Conservation (phyloP, 768 basidiomycete genomes). For the Crassisporium funariophilum region DNA sequence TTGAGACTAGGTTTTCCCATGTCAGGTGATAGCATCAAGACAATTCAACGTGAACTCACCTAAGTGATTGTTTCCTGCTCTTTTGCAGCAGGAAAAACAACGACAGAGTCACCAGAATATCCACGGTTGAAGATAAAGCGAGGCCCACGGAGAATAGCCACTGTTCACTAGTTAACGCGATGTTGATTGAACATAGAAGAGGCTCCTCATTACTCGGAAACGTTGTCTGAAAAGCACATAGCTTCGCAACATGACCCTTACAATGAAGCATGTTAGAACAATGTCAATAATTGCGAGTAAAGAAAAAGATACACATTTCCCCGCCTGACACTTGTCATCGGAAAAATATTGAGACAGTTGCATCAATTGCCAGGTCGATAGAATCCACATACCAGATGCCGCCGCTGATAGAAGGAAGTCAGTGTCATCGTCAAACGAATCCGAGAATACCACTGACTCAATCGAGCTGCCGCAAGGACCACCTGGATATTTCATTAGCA, state of each 20-base stretch:
- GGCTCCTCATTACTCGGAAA: constrained; percentile 12
- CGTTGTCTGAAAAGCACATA: constrained; percentile 9
- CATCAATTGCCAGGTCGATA: neutral
- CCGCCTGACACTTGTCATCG: constrained; percentile 6
- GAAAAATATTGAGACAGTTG: too few species aligned
- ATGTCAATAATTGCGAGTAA: too few species aligned
- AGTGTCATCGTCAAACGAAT: too few species aligned
- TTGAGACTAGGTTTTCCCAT: constrained; percentile 36
- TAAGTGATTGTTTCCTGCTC: constrained; percentile 36
- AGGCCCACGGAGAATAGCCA: constrained; percentile 55
- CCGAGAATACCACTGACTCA: constrained; percentile 6
- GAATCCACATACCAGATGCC: constrained; percentile 24
- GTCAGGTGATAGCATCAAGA: neutral
- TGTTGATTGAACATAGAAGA: neutral
- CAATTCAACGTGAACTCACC: constrained; percentile 25
- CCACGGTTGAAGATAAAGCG: constrained; percentile 48
- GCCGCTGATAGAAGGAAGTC: too few species aligned
- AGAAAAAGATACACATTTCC: constrained; percentile 3
- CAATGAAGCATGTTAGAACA: neutral
- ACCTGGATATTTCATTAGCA: constrained; percentile 9
- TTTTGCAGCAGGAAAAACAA: constrained; percentile 43
- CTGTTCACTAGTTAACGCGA: constrained; percentile 25
- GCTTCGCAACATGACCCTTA: constrained; percentile 19
- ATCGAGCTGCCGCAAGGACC: constrained; percentile 17
- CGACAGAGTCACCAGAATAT: constrained; percentile 47